Base-by-base conservation (phyloP, 2,329 filamentous ascomycete genomes). In the Penicillium brevicompactum region DNA sequence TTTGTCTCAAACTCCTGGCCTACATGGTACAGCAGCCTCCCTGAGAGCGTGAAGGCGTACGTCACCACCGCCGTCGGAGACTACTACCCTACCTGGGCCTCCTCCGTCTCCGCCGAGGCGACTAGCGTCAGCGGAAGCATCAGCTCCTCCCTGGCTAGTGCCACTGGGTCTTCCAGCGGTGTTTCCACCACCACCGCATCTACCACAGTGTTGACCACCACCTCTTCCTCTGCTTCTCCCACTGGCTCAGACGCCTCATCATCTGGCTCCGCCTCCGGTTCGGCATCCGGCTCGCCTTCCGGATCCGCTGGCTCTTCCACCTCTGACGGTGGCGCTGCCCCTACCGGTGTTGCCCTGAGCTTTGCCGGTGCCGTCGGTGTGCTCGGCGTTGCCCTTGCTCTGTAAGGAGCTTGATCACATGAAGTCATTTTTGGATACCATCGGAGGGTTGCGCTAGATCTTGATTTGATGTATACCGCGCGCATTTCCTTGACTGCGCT, bases 361-460 rank as follows among this genome's bases (percentile, higher is more conserved):
- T 44, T 63, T 32, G 61, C 53, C 30, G 61, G 59, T 6, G 59
- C 57, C 9, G 59, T 48, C 13, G 61, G 59, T 55, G 49, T 62
- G 10, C 49, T 63, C 30, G 61, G 61, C 22, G 51, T 63, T 53
- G 61, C 60, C 8, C 53, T 63, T 21, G 61, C 58, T 21, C 46
- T 63, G 44, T 63, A 49, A 42, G 27, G 16, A 16, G 2, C 2
- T 34, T 13, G n/a, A 37, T 27, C 5, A 5, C 4, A 8, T 6
- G 24, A 5, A 27, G 24, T 18, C 24, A 27, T 2, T 27, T 27
- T 27, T 27, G 24, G 8, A 27, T 27, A 27, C 24, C 24, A 27
- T 27, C 3, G 8, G 24, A 18, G 18, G 18, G 18, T 18, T 18
- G 18, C 18, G 18, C 18, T 18, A 18, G 18, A 13, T 11, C 11